Conservation (phyloP, 2,329 filamentous ascomycete species). For the Grosmannia serpens region DNA sequence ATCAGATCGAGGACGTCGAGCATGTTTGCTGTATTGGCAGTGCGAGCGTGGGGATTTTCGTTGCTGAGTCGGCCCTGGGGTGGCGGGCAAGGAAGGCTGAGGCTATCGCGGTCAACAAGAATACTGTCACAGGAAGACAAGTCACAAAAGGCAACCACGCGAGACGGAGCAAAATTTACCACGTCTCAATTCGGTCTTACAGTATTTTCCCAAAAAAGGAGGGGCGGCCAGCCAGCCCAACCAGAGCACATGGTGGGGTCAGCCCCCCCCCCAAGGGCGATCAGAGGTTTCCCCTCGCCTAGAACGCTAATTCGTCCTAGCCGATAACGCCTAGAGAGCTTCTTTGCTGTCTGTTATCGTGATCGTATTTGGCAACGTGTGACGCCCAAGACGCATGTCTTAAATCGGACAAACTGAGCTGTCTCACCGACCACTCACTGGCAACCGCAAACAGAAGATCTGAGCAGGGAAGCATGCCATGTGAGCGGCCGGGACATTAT, state of each 20-base stretch:
- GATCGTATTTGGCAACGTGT: neutral
- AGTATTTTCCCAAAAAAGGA: neutral
- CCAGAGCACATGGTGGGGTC: neutral
- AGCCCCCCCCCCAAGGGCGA: neutral
- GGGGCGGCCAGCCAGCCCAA: neutral
- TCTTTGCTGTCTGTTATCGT: neutral
- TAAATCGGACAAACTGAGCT: neutral
- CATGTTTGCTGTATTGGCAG: slow-evolving; percentile 6
- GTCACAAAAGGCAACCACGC: neutral
- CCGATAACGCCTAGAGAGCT: neutral
- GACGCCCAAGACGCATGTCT: neutral
- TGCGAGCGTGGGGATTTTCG: neutral
- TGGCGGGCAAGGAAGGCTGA: neutral
- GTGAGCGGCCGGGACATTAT: neutral
- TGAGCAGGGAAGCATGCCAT: neutral
- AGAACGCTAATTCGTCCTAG: neutral
- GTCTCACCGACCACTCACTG: neutral
- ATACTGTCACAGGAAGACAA: neutral
- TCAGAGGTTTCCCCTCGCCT: neutral
- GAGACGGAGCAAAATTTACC: neutral
- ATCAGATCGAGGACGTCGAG: slow-evolving; percentile 66
- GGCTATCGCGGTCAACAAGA: neutral
- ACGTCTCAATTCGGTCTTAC: neutral
- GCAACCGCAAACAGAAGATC: neutral
- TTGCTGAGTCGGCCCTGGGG: neutral